A percentile compares a stretch with the other conserved stretches of the same genome.
These are phyloP conservation scores for Trichophyton equinum DNA, from an alignment of 2,329 filamentous ascomycete species.

Conservation along the genomic window DNA sequence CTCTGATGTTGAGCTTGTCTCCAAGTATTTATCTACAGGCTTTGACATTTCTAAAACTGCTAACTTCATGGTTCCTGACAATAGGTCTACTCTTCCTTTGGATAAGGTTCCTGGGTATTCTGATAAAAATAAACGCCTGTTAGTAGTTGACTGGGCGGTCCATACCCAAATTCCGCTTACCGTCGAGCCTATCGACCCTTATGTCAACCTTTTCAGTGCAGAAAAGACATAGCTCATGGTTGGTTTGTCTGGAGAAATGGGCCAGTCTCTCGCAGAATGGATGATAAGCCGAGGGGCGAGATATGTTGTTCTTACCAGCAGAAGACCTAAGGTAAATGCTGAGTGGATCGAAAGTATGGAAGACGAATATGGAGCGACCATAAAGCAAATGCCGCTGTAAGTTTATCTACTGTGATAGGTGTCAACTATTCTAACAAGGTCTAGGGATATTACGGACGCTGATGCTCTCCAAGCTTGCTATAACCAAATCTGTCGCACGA, in stretches of 20 bases:
- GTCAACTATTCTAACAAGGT: background rate
- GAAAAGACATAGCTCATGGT: constrained; percentile 23
- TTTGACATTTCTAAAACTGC: background rate
- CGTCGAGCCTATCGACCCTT: background rate
- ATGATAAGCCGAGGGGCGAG: constrained; percentile 22
- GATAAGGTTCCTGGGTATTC: background rate
- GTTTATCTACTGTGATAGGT: background rate
- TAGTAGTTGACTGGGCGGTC: background rate
- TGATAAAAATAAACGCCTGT: background rate
- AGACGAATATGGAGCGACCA: background rate
- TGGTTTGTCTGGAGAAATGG: constrained; percentile 21
- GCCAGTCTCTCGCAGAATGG: constrained; percentile 21
- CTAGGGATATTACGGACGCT: constrained; percentile 13
- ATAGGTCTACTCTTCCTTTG: constrained; percentile 5
- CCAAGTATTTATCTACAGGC: background rate
- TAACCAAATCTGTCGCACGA: background rate
- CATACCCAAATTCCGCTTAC: background rate
- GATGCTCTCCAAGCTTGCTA: constrained; percentile 10
- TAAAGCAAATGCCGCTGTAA: constrained; percentile 2
- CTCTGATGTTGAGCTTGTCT: background rate
- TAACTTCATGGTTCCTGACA: background rate
- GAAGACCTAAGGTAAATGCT: constrained; percentile 18
- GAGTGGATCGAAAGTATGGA: constrained; percentile 11
- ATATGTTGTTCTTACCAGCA: constrained; percentile 21
- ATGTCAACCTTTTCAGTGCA: background rate